Conservation (phyloP, 345 rosid species). For the Anacardium occidentale region DNA sequence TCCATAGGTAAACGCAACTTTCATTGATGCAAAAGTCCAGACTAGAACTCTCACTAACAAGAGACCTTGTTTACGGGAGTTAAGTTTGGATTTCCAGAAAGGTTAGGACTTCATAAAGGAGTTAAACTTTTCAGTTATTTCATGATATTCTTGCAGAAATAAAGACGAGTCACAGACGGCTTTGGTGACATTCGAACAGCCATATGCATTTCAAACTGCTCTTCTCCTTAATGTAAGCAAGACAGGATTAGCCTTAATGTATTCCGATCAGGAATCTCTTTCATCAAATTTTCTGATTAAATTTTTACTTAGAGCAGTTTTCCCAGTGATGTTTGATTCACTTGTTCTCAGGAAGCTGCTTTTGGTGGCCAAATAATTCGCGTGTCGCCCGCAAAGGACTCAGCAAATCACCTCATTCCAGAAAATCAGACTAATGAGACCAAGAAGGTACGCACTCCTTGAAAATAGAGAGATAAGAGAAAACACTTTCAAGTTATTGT, state of each 20-base stretch:
- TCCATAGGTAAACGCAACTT: constrained; percentile 19
- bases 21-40: not conserved
- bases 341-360: constrained; percentile 28
- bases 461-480: not conserved
- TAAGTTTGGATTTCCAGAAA: too few species aligned
- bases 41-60: too few species aligned
- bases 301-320: not conserved
- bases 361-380: constrained; percentile 27
- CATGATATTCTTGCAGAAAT: constrained; percentile 12
- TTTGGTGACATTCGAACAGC: constrained; percentile 34
- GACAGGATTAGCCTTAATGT: too few species aligned
- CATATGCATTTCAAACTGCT: constrained; percentile 37
- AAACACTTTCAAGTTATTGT: not conserved
- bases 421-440: not conserved
- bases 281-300: too few species aligned
- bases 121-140: too few species aligned
- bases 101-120: too few species aligned
- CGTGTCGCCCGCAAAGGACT: constrained; percentile 18
- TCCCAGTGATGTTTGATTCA: not conserved
- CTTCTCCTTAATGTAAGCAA: constrained; percentile 39
- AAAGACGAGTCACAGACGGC: constrained; percentile 26
- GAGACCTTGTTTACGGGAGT: too few species aligned
- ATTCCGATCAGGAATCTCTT: too few species aligned
- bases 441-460: not conserved
- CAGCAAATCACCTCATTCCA: not conserved